Evolutionary conservation across 768 basidiomycete species (phyloP).

Genomic region (Gloeophyllum trabeum): DNA sequence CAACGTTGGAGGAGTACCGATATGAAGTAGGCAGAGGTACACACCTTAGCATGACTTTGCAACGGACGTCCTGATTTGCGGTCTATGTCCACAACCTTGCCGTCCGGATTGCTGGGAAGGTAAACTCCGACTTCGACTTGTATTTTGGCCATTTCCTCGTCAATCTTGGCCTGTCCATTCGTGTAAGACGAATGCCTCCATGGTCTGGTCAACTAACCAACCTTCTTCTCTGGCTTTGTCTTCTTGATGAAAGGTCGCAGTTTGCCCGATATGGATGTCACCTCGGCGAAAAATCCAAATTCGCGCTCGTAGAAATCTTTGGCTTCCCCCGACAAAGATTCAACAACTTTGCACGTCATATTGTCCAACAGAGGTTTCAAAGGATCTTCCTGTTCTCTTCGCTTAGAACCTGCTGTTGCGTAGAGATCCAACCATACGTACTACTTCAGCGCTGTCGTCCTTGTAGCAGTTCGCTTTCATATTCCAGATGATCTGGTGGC

Average conservation of each 20-base stretch:
- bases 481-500: constrained; percentile 99
- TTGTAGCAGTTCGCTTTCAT: constrained; percentile 98
- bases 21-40: no score
- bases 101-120: constrained; percentile 94
- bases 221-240: constrained; percentile 95
- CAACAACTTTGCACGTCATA: constrained; percentile 73
- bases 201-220: constrained; percentile 11
- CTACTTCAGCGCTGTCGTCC: constrained; percentile 81
- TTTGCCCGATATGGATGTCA: constrained; percentile 97
- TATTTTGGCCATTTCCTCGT: constrained; percentile 98
- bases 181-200: constrained; percentile 4
- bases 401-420: background rate
- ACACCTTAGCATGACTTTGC: constrained; percentile 98
- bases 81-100: constrained; percentile 93
- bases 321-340: constrained; percentile 81
- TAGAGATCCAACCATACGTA: constrained; percentile 21
- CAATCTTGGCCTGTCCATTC: constrained; percentile 77
- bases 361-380: constrained; percentile 93
- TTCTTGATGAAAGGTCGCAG: constrained; percentile 94
- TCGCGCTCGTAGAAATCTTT: constrained; percentile 87
- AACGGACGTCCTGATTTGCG: constrained; percentile 92
- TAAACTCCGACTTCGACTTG: constrained; percentile 91
- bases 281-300: constrained; percentile 91
- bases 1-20: background rate
- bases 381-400: constrained; percentile 62